Evolutionary conservation across 768 basidiomycete species (phyloP), one percentile per base, ranked within the genome.

Genomic region (Leccinum boreale): DNA sequence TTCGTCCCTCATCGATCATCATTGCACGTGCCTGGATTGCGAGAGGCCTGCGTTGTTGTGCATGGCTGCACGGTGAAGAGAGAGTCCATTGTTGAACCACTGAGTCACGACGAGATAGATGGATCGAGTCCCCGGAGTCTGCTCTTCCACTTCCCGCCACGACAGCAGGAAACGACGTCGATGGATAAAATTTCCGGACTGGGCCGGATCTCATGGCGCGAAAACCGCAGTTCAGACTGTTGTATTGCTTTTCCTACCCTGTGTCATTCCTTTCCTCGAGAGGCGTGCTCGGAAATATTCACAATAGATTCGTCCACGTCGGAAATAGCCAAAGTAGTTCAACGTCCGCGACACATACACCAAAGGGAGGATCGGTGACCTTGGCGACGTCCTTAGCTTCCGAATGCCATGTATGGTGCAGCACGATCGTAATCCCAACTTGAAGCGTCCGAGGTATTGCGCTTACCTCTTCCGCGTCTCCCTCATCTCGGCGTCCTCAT

Each of bases 341-440:
- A 52, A 53, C 53, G 39, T 14, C 33, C 23, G 33, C 1, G 28
- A 4, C 24, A 14, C 10, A 26, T 1, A 54, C 62, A 91, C 89
- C 82, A 68, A 98, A 97, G 50, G 78, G 78, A 33, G 92, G 85
- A 74, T 98, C 95, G 15, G 35, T 36, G 52, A 90, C 83, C 74
- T 86, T 88, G 79, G 98, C 85, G 42, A 86, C 92, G 68, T 98
- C 97, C 75, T 98, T 98, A 68, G 95, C 96, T 72, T 98, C 97
- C 9, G 28, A 98, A 75, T 2, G 97, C 97, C 45, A 82, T 92
- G 77, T 97, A 98, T 15, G 94, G 94, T 29, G 93, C 89, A 19
- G 97, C 94, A 51, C 97, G 89, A 74, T 96, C 98, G 79, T 97
- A 98, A 14, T 92, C 94, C 61, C 89, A 82, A 26, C 24, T 26